Base-by-base conservation (phyloP, 768 basidiomycete genomes). In the Trametes cinnabarina region DNA sequence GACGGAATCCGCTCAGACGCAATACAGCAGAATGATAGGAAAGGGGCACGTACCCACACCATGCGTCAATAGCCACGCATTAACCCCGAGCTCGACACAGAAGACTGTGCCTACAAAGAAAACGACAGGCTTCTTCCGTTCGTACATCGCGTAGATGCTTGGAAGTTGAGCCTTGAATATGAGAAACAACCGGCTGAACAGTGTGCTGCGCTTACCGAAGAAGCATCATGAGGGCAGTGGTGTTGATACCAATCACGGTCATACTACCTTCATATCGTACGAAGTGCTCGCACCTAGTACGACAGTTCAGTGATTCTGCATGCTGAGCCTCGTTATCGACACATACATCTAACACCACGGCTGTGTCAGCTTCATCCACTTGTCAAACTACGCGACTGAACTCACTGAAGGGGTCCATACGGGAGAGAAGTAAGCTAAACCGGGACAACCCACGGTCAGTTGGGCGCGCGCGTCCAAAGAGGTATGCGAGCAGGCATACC, bases 191-290 rank as follows among this genome's bases (percentile, higher is more conserved):
- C 7, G 8, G 9, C 34, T 11, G 17, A 8, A n/a, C 4, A 19
- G 26, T 7, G 17, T 22, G n/a, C 14, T 12, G 46, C 12, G 35
- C 72, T 66, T 58, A 76, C 73, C 84, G 80, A 3, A 84, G 60
- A 22, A 83, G 70, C 83, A 86, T 84, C 82, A 86, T 84, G 17
- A 83, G 60, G 3, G 77, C 81, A 1, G 80, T 78, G 22, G 81
- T 68, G 32, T 77, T 74, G 50, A 85, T 77, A 1, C 79, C 82
- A 14, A 80, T 79, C 47, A 81, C 73, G 0, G 81, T 81, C 71
- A 80, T 82, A 23, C 76, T 54, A 0, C 73, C 73, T 47, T 72
- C 73, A 37, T 67, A 74, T 0, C 68, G 60, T 1, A 74, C 71
- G 14, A 71, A 74, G n/a, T 66, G 69, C 4, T 50, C 1, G 40